Conservation (phyloP, 208 protist species). For the Trichomonas tenax region DNA sequence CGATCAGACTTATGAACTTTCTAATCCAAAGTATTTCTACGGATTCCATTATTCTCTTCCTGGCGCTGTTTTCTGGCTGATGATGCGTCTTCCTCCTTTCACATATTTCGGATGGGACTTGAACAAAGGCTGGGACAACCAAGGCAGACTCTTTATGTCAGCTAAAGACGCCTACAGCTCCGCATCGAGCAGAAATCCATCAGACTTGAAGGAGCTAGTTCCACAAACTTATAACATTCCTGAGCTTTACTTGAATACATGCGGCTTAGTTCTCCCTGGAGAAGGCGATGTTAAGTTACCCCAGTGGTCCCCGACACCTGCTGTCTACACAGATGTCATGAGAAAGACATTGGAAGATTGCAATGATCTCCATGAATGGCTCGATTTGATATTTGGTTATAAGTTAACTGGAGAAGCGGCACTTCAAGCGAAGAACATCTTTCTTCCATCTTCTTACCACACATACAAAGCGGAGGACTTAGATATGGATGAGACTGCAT, state of each 20-base stretch:
- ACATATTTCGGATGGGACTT: background rate
- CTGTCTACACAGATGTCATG: background rate
- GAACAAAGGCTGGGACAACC: background rate
- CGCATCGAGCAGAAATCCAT: background rate
- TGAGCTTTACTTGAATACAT: background rate
- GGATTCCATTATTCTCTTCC: conserved; percentile 9
- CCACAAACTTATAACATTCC: background rate
- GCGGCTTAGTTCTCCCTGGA: background rate
- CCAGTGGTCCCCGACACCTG: background rate
- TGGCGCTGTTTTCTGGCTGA: background rate
- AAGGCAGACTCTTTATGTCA: background rate
- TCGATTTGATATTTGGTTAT: background rate
- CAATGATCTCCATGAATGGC: background rate
- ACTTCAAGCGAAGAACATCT: background rate
- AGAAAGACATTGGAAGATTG: background rate
- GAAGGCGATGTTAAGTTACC: background rate
- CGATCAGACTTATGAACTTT: background rate
- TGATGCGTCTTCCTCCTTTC: background rate
- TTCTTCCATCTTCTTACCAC: background rate
- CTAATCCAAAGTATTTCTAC: background rate
- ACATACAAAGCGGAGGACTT: background rate
- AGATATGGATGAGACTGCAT: background rate
- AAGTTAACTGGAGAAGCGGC: background rate
- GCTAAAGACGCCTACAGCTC: background rate
- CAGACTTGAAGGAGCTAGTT: background rate